Percentiles rank a stretch among this genome's conserved stretches.
Conservation (phyloP, 768 basidiomycete genomes). For the Rhodotorula paludigena region DNA sequence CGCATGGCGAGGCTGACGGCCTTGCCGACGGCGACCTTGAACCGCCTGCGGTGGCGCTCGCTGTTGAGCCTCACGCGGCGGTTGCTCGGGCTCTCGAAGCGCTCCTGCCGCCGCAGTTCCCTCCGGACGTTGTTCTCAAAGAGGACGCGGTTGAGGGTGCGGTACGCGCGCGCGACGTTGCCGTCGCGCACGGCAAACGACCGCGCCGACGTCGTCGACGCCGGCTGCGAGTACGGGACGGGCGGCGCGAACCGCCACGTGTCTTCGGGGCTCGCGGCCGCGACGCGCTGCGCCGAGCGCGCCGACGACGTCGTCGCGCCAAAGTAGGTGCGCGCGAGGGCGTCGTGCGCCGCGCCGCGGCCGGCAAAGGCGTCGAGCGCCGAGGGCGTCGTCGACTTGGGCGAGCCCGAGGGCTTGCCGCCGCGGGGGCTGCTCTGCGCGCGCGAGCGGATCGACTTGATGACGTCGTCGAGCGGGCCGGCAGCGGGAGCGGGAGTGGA, state of each 20-base stretch:
- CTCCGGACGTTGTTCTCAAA: conserved; percentile 39
- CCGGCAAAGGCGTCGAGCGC: not conserved
- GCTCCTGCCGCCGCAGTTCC: conserved; percentile 46
- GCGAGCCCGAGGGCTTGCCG: no score
- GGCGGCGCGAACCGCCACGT: conserved; percentile 12
- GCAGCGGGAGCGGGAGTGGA: not conserved
- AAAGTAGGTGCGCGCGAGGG: not conserved
- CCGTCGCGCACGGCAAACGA: conserved; percentile 27
- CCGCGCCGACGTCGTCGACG: conserved; percentile 24
- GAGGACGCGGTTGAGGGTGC: conserved; percentile 29
- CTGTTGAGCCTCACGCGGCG: conserved; percentile 32
- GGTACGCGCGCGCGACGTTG: conserved; percentile 35
- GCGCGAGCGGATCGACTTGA: no score
- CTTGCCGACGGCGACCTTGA: conserved; percentile 39
- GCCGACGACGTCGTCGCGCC: not conserved
- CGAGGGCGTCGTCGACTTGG: no score
- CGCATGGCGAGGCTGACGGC: conserved; percentile 32
- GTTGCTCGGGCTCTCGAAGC: conserved; percentile 40
- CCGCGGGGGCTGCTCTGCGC: no score
- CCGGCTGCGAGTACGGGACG: conserved; percentile 19
- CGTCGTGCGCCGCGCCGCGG: not conserved
- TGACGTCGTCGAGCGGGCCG: conserved; percentile 7
- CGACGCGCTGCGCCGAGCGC: not conserved
- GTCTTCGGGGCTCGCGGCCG: conserved; percentile 10
- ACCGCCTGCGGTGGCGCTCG: conserved; percentile 37